These are phyloP conservation scores for Cordyceps fumosorosea DNA, from an alignment of 2,329 filamentous ascomycete genomes.

Conservation along the genomic window DNA sequence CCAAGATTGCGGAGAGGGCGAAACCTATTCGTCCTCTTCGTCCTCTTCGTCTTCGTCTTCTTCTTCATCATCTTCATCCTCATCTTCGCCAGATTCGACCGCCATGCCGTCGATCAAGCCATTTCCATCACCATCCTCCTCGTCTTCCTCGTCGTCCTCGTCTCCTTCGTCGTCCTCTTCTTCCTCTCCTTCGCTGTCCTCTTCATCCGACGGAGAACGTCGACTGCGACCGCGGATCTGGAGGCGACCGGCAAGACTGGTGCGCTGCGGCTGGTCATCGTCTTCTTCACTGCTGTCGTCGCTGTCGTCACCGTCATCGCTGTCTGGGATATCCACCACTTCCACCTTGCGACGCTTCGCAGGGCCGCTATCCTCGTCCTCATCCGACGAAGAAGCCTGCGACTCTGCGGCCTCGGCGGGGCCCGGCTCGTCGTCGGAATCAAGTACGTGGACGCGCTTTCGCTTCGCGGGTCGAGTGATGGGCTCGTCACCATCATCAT, in stretches of 20 bases:
- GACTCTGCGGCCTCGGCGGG: constrained; percentile 6
- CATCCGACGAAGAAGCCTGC: neutral
- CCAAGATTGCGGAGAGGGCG: neutral
- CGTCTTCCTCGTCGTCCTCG: constrained; percentile 14
- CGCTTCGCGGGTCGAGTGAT: constrained; percentile 18
- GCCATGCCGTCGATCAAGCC: constrained; percentile 28
- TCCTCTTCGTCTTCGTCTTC: constrained; percentile 10
- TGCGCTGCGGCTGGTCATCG: constrained; percentile 13
- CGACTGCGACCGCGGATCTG: constrained; percentile 5
- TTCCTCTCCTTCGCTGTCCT: constrained; percentile 16
- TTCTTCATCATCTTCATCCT: constrained; percentile 9
- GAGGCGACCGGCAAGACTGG: constrained; percentile 22
- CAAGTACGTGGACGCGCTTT: constrained; percentile 16
- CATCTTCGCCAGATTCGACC: constrained; percentile 25
- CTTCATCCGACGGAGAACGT: neutral
- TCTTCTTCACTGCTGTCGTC: constrained; percentile 16
- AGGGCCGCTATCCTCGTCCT: neutral
- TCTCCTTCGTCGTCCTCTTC: constrained; percentile 19
- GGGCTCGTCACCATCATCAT: constrained; percentile 18
- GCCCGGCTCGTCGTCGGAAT: constrained; percentile 18
- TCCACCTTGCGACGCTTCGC: neutral
- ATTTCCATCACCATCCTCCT: constrained; percentile 19
- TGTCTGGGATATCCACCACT: neutral
- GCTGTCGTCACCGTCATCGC: constrained; percentile 13
- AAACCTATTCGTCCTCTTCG: constrained; percentile 9